phyloP scores from a whole-genome alignment of 2,329 filamentous ascomycete genomes.

The Aspergillus alliaceus region DNA sequence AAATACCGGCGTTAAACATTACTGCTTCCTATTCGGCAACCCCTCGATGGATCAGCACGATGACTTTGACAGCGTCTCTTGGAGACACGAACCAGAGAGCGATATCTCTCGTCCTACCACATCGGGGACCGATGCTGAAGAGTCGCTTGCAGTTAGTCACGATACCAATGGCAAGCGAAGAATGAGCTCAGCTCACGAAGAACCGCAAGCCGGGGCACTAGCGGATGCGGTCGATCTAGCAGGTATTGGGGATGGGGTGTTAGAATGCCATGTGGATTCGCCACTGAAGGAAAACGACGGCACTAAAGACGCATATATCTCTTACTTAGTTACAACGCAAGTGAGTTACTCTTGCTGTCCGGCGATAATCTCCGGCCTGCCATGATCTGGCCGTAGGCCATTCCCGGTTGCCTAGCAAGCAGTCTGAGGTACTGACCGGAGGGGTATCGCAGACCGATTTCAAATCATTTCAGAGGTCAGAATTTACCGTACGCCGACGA shows the following conservation, averaged over 20 bases:
- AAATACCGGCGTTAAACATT: not conserved
- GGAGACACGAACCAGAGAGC: constrained; percentile 64
- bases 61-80: constrained; percentile 79
- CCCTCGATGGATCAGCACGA: constrained; percentile 54
- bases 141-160: constrained; percentile 34
- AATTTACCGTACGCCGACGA: constrained; percentile 78
- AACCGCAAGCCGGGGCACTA: constrained; percentile 50
- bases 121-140: constrained; percentile 42
- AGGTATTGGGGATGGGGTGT: constrained; percentile 67
- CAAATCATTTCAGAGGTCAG: constrained; percentile 81
- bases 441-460: constrained; percentile 74
- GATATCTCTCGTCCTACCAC: constrained; percentile 44
- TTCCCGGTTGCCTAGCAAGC: constrained; percentile 18
- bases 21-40: constrained; percentile 12
- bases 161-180: constrained; percentile 50
- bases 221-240: constrained; percentile 60
- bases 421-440: constrained; percentile 12
- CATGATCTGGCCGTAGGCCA: not conserved
- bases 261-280: constrained; percentile 79
- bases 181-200: constrained; percentile 46
- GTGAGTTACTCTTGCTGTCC: constrained; percentile 51
- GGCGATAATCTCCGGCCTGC: not conserved
- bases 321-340: constrained; percentile 88
- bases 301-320: constrained; percentile 94
- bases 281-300: constrained; percentile 95